A percentile compares a stretch with the other conserved stretches of the same genome.
Evolutionary conservation across 345 rosid genomes (phyloP).

Genomic region (Brassica carinata): DNA sequence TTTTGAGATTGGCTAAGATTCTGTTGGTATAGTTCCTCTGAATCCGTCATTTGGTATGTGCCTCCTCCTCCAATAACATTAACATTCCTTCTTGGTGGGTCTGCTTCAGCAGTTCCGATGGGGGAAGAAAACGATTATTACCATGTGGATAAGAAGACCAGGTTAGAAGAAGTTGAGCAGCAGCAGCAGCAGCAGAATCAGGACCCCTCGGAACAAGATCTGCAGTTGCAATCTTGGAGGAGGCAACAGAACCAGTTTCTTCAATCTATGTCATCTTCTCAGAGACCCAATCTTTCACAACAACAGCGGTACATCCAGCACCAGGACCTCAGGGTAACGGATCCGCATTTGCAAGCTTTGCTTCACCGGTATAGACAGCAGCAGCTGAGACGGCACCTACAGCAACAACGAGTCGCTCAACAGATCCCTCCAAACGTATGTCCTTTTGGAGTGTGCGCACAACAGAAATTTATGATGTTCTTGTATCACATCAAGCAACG

Average conservation of each 20-base stretch:
- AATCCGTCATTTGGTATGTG: too few species aligned
- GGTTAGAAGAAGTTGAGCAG: conserved; percentile 70
- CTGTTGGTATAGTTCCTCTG: not conserved
- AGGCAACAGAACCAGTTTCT: conserved; percentile 56
- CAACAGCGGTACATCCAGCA: conserved; percentile 73
- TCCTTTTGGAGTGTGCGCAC: conserved; percentile 73
- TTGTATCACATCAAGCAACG: conserved; percentile 83
- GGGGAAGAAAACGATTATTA: conserved; percentile 21
- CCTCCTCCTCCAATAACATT: too few species aligned
- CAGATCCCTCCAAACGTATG: conserved; percentile 56
- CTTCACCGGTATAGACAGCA: conserved; percentile 70
- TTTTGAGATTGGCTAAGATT: not conserved
- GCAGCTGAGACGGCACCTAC: conserved; percentile 79
- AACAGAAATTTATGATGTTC: conserved; percentile 89
- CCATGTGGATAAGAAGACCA: conserved; percentile 66
- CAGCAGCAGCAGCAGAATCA: conserved; percentile 83
- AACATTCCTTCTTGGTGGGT: conserved; percentile 28
- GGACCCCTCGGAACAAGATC: conserved; percentile 57
- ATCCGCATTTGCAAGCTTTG: conserved; percentile 70
- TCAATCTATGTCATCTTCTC: conserved; percentile 80
- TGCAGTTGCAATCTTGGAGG: conserved; percentile 66
- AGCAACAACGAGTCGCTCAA: conserved; percentile 42
- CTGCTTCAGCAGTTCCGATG: conserved; percentile 30
- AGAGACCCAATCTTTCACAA: conserved; percentile 62
- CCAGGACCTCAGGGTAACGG: conserved; percentile 61